Percentiles rank a stretch among this genome's conserved stretches.
Evolutionary conservation across 139 green algal species (phyloP).

Genomic region (Pseudopediastrum boryanum): DNA sequence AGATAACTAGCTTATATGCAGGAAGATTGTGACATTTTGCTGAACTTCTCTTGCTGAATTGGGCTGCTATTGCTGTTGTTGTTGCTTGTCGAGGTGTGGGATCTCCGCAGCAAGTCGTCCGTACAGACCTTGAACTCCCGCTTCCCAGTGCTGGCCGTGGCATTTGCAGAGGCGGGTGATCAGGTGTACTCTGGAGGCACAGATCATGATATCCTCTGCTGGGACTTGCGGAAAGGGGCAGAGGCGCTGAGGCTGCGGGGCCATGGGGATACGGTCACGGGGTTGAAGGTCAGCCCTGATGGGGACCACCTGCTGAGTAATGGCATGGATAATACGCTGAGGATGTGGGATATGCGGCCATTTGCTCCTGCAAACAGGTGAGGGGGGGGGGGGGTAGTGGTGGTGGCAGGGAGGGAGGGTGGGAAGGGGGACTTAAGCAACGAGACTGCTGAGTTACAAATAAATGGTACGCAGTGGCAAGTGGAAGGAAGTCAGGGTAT

Average conservation of each 20-base stretch:
- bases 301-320: slow-evolving; percentile 93
- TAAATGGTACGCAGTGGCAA: too few relatives aligned
- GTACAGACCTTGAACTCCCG: slow-evolving; percentile 78
- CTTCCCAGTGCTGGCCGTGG: slow-evolving; percentile 82
- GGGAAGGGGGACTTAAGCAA: too few relatives aligned
- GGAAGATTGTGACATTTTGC: too few relatives aligned
- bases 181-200: slow-evolving; percentile 89
- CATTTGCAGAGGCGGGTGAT: slow-evolving; percentile 83
- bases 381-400: slow-evolving; percentile 3
- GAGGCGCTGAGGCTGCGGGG: slow-evolving; percentile 69
- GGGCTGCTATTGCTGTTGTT: too few relatives aligned
- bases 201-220: slow-evolving; percentile 80
- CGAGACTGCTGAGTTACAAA: too few relatives aligned
- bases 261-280: slow-evolving; percentile 84
- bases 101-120: slow-evolving; percentile 77
- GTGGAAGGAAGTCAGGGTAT: too few relatives aligned
- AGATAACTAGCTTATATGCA: too few relatives aligned
- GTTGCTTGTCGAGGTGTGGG: slow-evolving; percentile 93
- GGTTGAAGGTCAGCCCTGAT: slow-evolving; percentile 75
- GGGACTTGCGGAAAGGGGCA: slow-evolving; percentile 84
- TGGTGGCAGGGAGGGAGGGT: too few relatives aligned
- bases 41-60: too few relatives aligned
- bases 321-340: slow-evolving; percentile 95
- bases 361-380: slow-evolving; percentile 91
- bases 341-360: slow-evolving; percentile 79